phyloP scores from a whole-genome alignment of 106 monocot genomes.

The Gastrodia elata region DNA sequence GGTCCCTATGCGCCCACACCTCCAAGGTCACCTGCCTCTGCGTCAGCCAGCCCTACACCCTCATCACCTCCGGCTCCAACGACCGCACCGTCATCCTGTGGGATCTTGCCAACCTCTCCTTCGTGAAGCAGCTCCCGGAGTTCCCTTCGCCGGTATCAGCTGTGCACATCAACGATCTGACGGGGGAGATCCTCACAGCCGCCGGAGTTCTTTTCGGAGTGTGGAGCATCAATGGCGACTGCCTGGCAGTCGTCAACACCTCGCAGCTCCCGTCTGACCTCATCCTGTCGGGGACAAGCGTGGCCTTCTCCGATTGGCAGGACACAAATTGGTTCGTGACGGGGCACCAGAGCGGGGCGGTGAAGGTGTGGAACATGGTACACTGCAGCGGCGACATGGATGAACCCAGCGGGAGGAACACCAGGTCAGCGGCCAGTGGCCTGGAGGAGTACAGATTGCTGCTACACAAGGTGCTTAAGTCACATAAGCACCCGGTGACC shows the following conservation, averaged over 20 bases:
- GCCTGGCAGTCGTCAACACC: slow-evolving; percentile 79
- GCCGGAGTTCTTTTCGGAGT: slow-evolving; percentile 74
- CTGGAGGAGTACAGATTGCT: slow-evolving; percentile 58
- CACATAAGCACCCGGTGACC: slow-evolving; percentile 81
- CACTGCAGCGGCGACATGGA: slow-evolving; percentile 32
- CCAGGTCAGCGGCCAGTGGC: slow-evolving; percentile 17
- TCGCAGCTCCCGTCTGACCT: slow-evolving; percentile 91
- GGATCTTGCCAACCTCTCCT: slow-evolving; percentile 64
- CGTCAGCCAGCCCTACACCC: slow-evolving; percentile 77
- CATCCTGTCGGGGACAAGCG: slow-evolving; percentile 57
- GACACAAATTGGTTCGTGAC: slow-evolving; percentile 92
- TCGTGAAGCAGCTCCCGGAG: slow-evolving; percentile 79
- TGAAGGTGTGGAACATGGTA: slow-evolving; percentile 97
- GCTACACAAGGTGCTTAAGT: slow-evolving; percentile 68
- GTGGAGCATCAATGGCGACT: slow-evolving; percentile 96
- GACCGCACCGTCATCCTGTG: slow-evolving; percentile 89
- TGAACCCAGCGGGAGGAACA: slow-evolving; percentile 19
- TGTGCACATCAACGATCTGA: slow-evolving; percentile 82
- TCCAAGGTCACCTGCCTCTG: slow-evolving; percentile 72
- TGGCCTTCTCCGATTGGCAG: slow-evolving; percentile 69
- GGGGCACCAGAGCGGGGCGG: slow-evolving; percentile 92
- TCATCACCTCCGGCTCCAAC: slow-evolving; percentile 79
- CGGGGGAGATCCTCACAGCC: slow-evolving; percentile 82
- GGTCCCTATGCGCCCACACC: slow-evolving; percentile 73
- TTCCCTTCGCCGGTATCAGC: slow-evolving; percentile 78